phyloP scores from a whole-genome alignment of 1,284 basidiomycete species.

The Erythrobasidium hasegawianum region DNA sequence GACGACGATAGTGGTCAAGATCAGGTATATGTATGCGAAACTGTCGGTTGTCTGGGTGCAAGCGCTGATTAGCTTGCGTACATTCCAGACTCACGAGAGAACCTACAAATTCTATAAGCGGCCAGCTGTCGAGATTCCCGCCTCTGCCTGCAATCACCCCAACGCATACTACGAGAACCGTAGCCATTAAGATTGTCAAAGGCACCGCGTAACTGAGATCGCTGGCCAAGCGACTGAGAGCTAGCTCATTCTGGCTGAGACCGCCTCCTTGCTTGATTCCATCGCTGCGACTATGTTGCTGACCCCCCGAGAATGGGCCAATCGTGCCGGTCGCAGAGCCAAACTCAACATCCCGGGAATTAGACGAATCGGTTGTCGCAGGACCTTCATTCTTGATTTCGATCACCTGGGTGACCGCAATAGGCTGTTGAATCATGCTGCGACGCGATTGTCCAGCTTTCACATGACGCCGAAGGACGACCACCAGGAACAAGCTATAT shows the following conservation, averaged over 20 bases:
- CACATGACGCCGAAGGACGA: neutral
- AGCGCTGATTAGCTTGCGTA: too few relatives aligned
- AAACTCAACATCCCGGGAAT: too few relatives aligned
- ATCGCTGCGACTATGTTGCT: too few relatives aligned
- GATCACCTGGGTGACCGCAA: neutral
- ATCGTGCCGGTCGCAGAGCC: too few relatives aligned
- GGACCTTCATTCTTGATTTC: too few relatives aligned
- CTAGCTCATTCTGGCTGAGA: neutral
- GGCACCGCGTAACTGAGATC: constrained; percentile 8
- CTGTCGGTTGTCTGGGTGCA: constrained; percentile 4
- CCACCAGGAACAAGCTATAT: constrained; percentile 9
- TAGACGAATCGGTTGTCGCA: too few relatives aligned
- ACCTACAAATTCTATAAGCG: constrained; percentile 11
- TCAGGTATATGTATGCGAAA: constrained; percentile 4
- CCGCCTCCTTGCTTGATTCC: too few relatives aligned
- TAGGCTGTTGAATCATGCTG: neutral
- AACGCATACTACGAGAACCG: neutral
- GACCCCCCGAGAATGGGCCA: too few relatives aligned
- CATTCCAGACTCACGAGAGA: neutral
- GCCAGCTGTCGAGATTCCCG: constrained; percentile 1
- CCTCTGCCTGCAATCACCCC: neutral
- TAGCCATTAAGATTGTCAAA: constrained; percentile 2
- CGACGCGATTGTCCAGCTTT: neutral
- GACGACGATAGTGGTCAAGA: neutral
- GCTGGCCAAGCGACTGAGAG: neutral